phyloP scores from a whole-genome alignment of 768 basidiomycete species.

The Phaffia australis region DNA sequence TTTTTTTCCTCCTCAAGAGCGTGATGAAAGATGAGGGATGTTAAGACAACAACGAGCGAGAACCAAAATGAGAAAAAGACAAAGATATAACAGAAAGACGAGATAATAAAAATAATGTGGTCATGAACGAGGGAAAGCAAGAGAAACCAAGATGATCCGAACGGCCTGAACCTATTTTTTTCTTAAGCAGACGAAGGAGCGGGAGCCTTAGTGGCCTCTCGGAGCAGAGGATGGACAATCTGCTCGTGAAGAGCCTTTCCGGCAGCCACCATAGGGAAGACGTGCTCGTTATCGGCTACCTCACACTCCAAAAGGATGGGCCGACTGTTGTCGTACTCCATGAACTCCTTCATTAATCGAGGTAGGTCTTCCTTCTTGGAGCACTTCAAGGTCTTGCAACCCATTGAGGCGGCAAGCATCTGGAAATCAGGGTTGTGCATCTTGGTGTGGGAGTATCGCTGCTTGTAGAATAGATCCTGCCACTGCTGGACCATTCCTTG shows the following conservation, averaged over 20 bases:
- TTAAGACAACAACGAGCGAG: not conserved
- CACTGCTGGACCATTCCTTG: constrained; percentile 99
- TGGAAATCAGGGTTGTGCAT: constrained; percentile 95
- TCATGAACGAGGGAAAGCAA: not conserved
- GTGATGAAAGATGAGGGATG: constrained; percentile 1
- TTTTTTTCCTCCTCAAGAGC: not conserved
- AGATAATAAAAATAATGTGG: not conserved
- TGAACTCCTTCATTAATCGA: constrained; percentile 94
- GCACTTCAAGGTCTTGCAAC: constrained; percentile 79
- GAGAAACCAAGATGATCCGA: not conserved
- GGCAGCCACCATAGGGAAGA: constrained; percentile 50
- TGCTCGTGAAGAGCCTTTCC: constrained; percentile 92
- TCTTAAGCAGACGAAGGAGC: not conserved
- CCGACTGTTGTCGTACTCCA: constrained; percentile 78
- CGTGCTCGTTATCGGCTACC: constrained; percentile 69
- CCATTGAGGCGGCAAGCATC: constrained; percentile 77
- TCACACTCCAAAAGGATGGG: constrained; percentile 86
- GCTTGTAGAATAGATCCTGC: constrained; percentile 98
- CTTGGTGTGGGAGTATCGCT: constrained; percentile 87
- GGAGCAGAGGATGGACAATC: constrained; percentile 39
- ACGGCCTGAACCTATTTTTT: too few species aligned
- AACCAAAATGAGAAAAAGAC: not conserved
- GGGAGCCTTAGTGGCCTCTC: constrained; percentile 16
- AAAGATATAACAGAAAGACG: not conserved
- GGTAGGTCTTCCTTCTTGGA: constrained; percentile 62